phyloP scores from a whole-genome alignment of 352 stramenopile genomes.

The Plasmopara muralis region DNA sequence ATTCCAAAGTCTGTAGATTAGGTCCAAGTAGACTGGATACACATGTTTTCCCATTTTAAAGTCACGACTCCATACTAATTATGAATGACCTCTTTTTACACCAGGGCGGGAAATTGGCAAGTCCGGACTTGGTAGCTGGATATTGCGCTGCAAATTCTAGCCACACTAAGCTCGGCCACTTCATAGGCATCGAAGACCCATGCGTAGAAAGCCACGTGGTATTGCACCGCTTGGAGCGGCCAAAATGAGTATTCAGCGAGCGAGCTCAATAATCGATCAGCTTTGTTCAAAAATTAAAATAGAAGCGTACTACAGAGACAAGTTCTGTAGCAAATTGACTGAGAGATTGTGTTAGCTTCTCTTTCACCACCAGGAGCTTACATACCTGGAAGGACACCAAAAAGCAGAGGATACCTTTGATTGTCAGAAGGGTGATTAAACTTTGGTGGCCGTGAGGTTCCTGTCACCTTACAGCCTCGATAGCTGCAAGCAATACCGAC shows the following conservation, averaged over 20 bases:
- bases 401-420: neutral
- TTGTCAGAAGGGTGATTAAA: neutral
- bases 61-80: neutral
- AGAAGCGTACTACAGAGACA: neutral
- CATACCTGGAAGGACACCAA: neutral
- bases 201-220: neutral
- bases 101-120: neutral
- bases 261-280: conserved; percentile 3
- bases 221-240: neutral
- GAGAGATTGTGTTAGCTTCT: neutral
- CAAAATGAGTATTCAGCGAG: neutral
- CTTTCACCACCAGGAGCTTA: neutral
- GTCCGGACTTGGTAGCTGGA: neutral
- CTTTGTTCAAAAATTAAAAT: conserved; percentile 21
- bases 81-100: neutral
- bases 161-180: neutral
- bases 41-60: neutral
- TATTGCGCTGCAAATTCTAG: neutral
- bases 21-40: neutral
- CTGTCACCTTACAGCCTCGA: neutral
- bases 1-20: neutral
- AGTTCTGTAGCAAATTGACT: neutral
- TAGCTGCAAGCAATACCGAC: neutral
- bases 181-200: neutral
- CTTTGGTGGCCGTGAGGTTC: neutral